phyloP scores from a whole-genome alignment of 768 basidiomycete species.

The Pleurotus giganteus region DNA sequence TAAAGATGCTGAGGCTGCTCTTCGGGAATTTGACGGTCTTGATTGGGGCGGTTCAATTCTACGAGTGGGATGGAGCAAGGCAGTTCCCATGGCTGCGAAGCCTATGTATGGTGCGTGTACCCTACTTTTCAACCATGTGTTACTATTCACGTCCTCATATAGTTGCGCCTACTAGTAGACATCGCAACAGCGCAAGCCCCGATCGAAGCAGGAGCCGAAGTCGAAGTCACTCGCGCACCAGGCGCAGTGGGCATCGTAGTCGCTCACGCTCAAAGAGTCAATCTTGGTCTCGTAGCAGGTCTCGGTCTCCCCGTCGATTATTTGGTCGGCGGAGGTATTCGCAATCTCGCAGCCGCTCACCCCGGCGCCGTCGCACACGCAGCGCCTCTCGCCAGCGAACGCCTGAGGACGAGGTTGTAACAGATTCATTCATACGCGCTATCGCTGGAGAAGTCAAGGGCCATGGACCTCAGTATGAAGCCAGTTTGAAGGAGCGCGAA shows the following conservation, averaged over 20 bases:
- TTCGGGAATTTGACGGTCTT: conserved; percentile 87
- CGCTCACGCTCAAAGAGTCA: conserved; percentile 47
- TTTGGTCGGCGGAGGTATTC: conserved; percentile 31
- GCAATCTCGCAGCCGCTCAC: conserved; percentile 46
- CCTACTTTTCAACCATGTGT: neutral
- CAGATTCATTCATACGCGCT: conserved; percentile 82
- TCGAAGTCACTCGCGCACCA: conserved; percentile 36
- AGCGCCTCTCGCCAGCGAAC: conserved; percentile 42
- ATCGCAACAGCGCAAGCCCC: conserved; percentile 32
- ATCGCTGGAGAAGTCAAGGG: conserved; percentile 85
- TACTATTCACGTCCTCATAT: neutral
- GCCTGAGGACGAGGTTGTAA: conserved; percentile 68
- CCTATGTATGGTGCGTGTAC: conserved; percentile 70
- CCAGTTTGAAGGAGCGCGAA: conserved; percentile 72
- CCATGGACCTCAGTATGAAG: conserved; percentile 76
- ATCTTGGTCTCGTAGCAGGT: conserved; percentile 41
- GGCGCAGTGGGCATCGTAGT: conserved; percentile 41
- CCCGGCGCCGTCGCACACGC: conserved; percentile 43
- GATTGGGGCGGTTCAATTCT: conserved; percentile 93
- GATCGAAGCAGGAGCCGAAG: conserved; percentile 40
- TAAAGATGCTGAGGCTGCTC: conserved; percentile 83
- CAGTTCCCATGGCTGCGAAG: conserved; percentile 80
- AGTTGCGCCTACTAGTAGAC: conserved; percentile 15
- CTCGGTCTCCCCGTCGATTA: conserved; percentile 33
- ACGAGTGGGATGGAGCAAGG: conserved; percentile 96